Evolutionary conservation across 805 yeast species (phyloP).

Genomic region (Pichia ethanolica): DNA sequence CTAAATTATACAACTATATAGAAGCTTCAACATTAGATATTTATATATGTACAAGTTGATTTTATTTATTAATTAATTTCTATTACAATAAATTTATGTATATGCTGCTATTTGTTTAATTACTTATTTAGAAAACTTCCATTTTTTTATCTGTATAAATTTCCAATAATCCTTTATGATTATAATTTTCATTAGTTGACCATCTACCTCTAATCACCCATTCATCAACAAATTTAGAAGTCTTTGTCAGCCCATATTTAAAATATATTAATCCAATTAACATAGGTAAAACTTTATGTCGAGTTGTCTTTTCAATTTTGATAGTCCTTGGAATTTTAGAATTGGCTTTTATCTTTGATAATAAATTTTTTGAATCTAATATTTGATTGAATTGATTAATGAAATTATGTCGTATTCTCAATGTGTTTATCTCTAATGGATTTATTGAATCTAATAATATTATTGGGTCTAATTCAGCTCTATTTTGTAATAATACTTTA

Average conservation of each 20-base stretch:
- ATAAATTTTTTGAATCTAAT: slow-evolving; percentile 6
- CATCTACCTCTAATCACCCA: slow-evolving; percentile 22
- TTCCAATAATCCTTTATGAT: slow-evolving; percentile 23
- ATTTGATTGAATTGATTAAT: slow-evolving; percentile 18
- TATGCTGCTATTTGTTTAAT: too few species aligned
- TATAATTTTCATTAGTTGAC: slow-evolving; percentile 12
- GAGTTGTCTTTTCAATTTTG: slow-evolving; percentile 14
- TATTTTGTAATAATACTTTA: background rate
- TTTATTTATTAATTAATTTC: too few species aligned
- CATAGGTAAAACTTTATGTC: slow-evolving; percentile 18
- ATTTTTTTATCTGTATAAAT: slow-evolving; percentile 11
- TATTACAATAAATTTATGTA: too few species aligned
- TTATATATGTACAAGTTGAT: background rate
- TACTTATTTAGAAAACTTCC: background rate
- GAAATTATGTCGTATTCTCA: slow-evolving; percentile 13
- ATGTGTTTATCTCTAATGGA: slow-evolving; percentile 3
- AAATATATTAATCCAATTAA: slow-evolving; percentile 22
- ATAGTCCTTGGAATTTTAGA: slow-evolving; percentile 4
- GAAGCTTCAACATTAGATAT: background rate
- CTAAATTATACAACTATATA: background rate
- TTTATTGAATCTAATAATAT: background rate
- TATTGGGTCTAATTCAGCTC: background rate
- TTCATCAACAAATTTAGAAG: slow-evolving; percentile 20
- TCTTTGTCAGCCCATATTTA: slow-evolving; percentile 17
- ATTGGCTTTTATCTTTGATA: background rate